Conservation (phyloP, 1,284 basidiomycete species). For the Cutaneotrichosporon spelunceum region DNA sequence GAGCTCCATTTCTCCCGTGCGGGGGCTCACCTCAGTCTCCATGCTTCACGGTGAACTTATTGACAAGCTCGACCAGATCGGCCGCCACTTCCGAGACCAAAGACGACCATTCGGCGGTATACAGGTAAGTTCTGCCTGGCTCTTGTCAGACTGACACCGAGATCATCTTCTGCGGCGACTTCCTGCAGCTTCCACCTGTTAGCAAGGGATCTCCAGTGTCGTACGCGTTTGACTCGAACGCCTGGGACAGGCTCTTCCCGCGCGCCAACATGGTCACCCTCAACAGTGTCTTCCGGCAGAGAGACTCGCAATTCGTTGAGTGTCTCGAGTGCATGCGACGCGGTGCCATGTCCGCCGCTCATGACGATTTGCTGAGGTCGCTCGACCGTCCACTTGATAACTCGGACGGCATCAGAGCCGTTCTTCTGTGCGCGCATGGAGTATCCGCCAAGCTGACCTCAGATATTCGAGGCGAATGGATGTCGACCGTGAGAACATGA, state of each 20-base stretch:
- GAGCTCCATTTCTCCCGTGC: slow-evolving; percentile 36
- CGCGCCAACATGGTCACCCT: slow-evolving; percentile 48
- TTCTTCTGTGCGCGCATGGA: slow-evolving; percentile 34
- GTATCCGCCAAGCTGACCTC: not conserved
- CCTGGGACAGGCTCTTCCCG: slow-evolving; percentile 30
- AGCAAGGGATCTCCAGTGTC: slow-evolving; percentile 25
- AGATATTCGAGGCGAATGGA: slow-evolving; percentile 25
- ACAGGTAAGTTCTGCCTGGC: slow-evolving; percentile 58
- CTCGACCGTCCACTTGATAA: slow-evolving; percentile 31
- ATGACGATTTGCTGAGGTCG: slow-evolving; percentile 22
- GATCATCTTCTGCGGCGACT: slow-evolving; percentile 58
- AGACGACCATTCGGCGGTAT: slow-evolving; percentile 79
- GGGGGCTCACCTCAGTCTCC: slow-evolving; percentile 52
- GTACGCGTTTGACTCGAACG: slow-evolving; percentile 39
- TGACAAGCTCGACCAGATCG: slow-evolving; percentile 77
- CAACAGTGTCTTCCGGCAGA: slow-evolving; percentile 73
- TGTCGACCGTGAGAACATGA: slow-evolving; percentile 35
- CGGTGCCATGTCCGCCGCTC: slow-evolving; percentile 24
- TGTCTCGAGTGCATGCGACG: slow-evolving; percentile 46
- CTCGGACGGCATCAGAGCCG: slow-evolving; percentile 38
- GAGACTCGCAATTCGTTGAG: slow-evolving; percentile 51
- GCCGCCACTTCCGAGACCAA: slow-evolving; percentile 42
- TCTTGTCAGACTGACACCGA: slow-evolving; percentile 50
- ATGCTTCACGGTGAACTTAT: slow-evolving; percentile 65
- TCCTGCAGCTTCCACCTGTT: slow-evolving; percentile 75